Evolutionary conservation across 306 rosid genomes (phyloP).

Genomic region (Abrus pulchellus): DNA sequence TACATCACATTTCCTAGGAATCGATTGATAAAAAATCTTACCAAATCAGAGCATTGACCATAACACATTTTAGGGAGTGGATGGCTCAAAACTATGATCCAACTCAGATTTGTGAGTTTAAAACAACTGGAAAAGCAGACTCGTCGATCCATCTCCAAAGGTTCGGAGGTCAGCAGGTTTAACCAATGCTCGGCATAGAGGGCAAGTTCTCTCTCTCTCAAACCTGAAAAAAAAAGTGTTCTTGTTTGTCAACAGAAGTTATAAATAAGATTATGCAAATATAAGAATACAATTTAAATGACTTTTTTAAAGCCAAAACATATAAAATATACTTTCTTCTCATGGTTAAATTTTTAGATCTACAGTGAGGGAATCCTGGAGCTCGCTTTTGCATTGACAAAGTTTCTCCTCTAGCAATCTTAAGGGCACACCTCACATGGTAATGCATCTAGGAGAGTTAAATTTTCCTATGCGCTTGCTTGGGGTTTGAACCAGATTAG

Average conservation of each 20-base stretch:
- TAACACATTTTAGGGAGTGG: constrained; percentile 35
- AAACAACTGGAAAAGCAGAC: constrained; percentile 81
- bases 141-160: constrained; percentile 90
- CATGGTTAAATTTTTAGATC: too few relatives aligned
- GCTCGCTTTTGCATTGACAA: not conserved
- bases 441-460: not conserved
- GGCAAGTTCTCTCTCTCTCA: constrained; percentile 97
- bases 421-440: not conserved
- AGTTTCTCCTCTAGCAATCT: not conserved
- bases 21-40: constrained; percentile 33
- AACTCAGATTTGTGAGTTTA: constrained; percentile 40
- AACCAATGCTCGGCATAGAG: constrained; percentile 88
- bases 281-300: not conserved
- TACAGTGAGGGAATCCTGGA: not conserved
- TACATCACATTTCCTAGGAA: constrained; percentile 42
- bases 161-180: constrained; percentile 83
- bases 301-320: too few relatives aligned
- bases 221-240: constrained; percentile 67
- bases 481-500: too few relatives aligned
- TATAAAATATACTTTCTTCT: too few relatives aligned
- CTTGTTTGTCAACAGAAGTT: constrained; percentile 34
- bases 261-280: not conserved
- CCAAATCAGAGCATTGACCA: constrained; percentile 27
- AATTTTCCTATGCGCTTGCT: not conserved
- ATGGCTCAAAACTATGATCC: constrained; percentile 43